Evolutionary conservation across 2,329 filamentous ascomycete genomes (phyloP), one percentile per base, ranked within the genome.

Genomic region (Cladosporium cucumerinum): DNA sequence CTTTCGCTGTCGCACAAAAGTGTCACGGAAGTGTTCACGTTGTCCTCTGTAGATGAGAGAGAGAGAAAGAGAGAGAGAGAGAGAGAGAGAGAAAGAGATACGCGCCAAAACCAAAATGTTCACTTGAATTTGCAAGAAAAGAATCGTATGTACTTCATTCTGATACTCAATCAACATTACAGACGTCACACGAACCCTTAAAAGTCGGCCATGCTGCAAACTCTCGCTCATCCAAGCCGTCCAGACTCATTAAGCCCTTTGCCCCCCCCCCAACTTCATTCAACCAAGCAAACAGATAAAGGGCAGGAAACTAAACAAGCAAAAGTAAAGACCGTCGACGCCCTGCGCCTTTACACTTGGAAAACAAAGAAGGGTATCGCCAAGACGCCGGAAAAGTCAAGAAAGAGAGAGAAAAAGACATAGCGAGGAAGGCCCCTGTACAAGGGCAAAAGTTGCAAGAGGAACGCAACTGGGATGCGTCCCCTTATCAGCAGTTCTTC

Each of bases 401-500:
- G 25, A 18, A 58, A 23, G 5, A 28, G 7, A 43, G 12, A 58
- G 8, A 57, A 18, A 57, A 25, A 57, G 6, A 46, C n/a, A 46
- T 46, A 21, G 39, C n/a, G 39, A 43, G 1, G 36, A 30, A 7
- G 54, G 28, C 54, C 49, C 36, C 61, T 63, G 61, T 63, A 57
- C 51, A 63, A 18, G 54, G 21, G 54, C 11, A 4, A 32, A 54
- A 32, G 23, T 21, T 11, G 26, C 26, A 32, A 28, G n/a, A 21
- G 25, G 48, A 32, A 54, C 39, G 18, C 26, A 52, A 16, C 18
- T 32, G 51, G 30, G 16, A 54, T 21, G 49, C 28, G 48, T 30
- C 1, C 7, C 5, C 46, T 26, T 11, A 36, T 64, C 39, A 82
- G 71, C 85, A 86, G 63, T 82, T 81, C 76, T 89, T 86, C 64